A percentile compares a stretch with the other conserved stretches of the same genome.
Evolutionary conservation across 1,284 basidiomycete species (phyloP).

Genomic region (Flammula alnicola): DNA sequence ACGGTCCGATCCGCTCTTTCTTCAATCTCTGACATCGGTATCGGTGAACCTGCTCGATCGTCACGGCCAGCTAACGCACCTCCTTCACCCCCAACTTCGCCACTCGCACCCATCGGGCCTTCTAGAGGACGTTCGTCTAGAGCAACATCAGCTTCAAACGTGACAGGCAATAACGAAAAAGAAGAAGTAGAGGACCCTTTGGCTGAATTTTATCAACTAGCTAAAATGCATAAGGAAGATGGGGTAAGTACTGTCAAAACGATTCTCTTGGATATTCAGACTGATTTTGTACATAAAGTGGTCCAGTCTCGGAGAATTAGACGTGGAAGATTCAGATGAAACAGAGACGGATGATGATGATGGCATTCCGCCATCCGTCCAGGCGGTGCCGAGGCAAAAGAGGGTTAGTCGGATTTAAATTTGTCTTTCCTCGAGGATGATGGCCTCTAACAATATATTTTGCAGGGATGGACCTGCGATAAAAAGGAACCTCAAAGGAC

Average conservation of each 20-base stretch:
- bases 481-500: slow-evolving; percentile 38
- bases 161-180: not conserved
- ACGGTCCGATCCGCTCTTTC: too few species aligned
- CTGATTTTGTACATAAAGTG: slow-evolving; percentile 26
- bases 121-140: not conserved
- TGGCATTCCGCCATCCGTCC: slow-evolving; percentile 20
- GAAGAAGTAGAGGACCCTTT: slow-evolving; percentile 53
- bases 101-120: slow-evolving; percentile 1
- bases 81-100: slow-evolving; percentile 24
- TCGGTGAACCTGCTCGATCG: not conserved
- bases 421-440: not conserved
- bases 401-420: slow-evolving; percentile 23
- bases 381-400: slow-evolving; percentile 23
- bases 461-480: slow-evolving; percentile 67
- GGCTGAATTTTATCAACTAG: slow-evolving; percentile 63
- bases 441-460: not conserved
- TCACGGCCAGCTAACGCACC: slow-evolving; percentile 10
- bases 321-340: slow-evolving; percentile 18
- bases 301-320: slow-evolving; percentile 25
- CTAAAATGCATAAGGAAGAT: slow-evolving; percentile 51
- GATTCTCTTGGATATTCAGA: slow-evolving; percentile 1
- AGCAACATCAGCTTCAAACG: not conserved
- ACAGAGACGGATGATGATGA: slow-evolving; percentile 29
- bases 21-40: too few species aligned
- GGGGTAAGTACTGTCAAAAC: slow-evolving; percentile 14